phyloP scores from a whole-genome alignment of 202 grass and related monocot species.

The Cymbopogon flexuosus region DNA sequence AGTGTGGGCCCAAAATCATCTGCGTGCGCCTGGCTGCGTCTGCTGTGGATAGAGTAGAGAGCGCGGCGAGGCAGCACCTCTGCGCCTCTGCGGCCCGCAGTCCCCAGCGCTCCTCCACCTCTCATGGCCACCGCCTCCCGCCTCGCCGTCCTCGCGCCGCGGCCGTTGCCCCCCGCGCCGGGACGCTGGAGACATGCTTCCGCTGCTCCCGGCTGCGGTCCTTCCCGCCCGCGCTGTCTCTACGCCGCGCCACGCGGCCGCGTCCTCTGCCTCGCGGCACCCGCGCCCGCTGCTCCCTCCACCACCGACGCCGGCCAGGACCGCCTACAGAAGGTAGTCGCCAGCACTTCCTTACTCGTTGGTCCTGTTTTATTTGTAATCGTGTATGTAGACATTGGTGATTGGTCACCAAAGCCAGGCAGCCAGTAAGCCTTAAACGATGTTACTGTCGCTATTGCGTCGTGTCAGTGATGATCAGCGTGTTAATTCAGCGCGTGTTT shows the following conservation, averaged over 20 bases:
- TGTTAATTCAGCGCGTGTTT: neutral
- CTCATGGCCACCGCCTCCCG: slow-evolving; percentile 40
- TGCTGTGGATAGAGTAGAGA: slow-evolving; percentile 44
- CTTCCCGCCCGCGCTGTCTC: slow-evolving; percentile 11
- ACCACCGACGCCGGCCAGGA: slow-evolving; percentile 52
- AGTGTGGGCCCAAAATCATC: neutral
- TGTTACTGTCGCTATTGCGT: too few relatives aligned
- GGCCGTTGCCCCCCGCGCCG: neutral
- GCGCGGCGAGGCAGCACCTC: slow-evolving; percentile 24
- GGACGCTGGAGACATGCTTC: slow-evolving; percentile 14
- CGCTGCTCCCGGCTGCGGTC: neutral
- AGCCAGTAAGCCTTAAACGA: too few relatives aligned
- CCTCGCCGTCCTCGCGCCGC: slow-evolving; percentile 35
- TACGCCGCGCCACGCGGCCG: slow-evolving; percentile 28
- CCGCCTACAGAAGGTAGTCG: slow-evolving; percentile 60
- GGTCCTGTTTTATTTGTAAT: neutral
- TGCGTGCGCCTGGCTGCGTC: neutral
- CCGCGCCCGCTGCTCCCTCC: slow-evolving; percentile 30
- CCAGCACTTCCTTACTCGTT: neutral
- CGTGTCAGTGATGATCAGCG: too few relatives aligned
- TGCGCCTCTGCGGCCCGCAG: slow-evolving; percentile 44
- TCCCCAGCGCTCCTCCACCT: slow-evolving; percentile 15
- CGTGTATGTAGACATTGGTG: neutral
- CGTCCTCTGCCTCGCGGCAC: slow-evolving; percentile 41
- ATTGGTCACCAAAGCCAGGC: neutral